Base-by-base conservation (phyloP, 2,329 filamentous ascomycete species). In the Rhinocladiella mackenziei region DNA sequence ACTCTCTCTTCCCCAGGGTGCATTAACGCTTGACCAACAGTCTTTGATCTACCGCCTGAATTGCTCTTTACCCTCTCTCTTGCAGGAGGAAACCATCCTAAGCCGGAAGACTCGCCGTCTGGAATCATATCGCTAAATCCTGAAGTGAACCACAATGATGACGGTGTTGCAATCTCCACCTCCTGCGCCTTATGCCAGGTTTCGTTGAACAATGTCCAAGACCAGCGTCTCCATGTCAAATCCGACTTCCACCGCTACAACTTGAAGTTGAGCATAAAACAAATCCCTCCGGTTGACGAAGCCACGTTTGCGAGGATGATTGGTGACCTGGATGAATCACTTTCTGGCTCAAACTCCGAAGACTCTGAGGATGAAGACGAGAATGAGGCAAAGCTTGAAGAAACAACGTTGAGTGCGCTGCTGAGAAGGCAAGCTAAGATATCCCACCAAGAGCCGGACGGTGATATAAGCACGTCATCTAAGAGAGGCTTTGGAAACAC, bases 191-290 rank as follows among this genome's bases (percentile, higher is more conserved):
- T 97, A 3, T 98, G 92, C 66, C 73, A 75, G 28, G 74, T 89
- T 26, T 71, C 76, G 4, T 95, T 94, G 58, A 60, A 74, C 22
- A 83, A 75, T 7, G 75, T 94, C 5, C 74, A 81, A 49, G 91
- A 97, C 50, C 91, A 97, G 62, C 79, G 87, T 50, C 77, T 80
- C 47, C 92, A 98, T 66, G 81, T 87, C 45, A 85, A 86, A 58
- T 95, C 91, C 7, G 92, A 98, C 60, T 74, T 94, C 36, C 92
- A 98, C 64, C 78, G 84, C 54, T 98, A 96, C 69, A 98, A 98
- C 62, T 69, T 97, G 50, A 97, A 95, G 67, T 86, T 91, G 62
- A 94, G 87, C 70, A 70, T 95, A 44, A 81, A 87, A 34, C 86
- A 86, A 0, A 74, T 75, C 45, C 76, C 75, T 7, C 67, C 86